Conservation (phyloP, 2,329 filamentous ascomycete species). For the Magnaporthiopsis incrustans region DNA sequence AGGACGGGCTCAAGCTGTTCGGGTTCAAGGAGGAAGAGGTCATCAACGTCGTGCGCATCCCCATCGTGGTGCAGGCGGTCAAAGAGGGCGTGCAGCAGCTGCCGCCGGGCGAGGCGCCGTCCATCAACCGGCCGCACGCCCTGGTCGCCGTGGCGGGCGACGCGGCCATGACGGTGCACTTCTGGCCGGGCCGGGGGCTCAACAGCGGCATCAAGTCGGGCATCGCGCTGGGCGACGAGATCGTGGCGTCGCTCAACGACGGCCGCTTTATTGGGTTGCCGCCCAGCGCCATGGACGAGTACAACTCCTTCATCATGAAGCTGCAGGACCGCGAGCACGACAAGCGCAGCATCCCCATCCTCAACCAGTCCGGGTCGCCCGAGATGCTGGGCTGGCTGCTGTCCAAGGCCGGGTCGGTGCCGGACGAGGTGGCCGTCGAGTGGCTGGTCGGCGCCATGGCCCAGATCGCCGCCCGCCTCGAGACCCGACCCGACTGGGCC, state of each 20-base stretch:
- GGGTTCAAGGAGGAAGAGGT: conserved; percentile 27
- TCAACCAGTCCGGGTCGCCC: conserved; percentile 25
- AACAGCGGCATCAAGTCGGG: conserved; percentile 29
- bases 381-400: conserved; percentile 27
- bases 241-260: conserved; percentile 23
- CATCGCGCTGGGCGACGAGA: conserved; percentile 26
- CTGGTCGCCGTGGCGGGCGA: conserved; percentile 27
- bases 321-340: conserved; percentile 27
- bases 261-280: conserved; percentile 23
- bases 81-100: conserved; percentile 22
- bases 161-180: conserved; percentile 28
- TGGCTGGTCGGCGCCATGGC: conserved; percentile 25
- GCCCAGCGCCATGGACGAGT: conserved; percentile 22
- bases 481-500: conserved; percentile 22
- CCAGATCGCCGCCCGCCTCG: conserved; percentile 24
- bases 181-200: conserved; percentile 27
- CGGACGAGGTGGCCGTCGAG: conserved; percentile 24
- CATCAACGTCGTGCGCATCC: conserved; percentile 27
- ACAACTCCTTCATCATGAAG: conserved; percentile 27
- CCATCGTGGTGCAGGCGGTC: conserved; percentile 27
- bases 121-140: conserved; percentile 20
- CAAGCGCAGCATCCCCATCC: conserved; percentile 27
- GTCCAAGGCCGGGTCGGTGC: conserved; percentile 22
- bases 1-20: conserved; percentile 27
- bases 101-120: conserved; percentile 18